Conservation (phyloP, 2,329 filamentous ascomycete species). For the Cordyceps cicadae region DNA sequence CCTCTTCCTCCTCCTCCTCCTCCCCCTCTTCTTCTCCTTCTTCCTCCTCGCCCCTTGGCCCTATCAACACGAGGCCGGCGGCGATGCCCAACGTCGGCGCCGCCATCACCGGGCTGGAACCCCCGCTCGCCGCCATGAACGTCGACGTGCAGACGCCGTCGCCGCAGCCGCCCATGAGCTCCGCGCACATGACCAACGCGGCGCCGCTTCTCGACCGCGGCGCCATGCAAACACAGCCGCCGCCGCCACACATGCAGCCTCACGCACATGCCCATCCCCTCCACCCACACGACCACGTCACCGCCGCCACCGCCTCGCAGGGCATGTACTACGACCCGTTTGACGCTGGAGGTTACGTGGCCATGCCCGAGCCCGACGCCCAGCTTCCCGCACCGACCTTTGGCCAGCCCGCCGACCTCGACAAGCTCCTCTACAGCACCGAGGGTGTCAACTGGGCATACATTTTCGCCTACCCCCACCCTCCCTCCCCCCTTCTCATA, state of each 20-base stretch:
- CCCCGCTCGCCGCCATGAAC: slow-evolving; percentile 5
- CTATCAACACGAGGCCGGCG: not conserved
- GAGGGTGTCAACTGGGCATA: slow-evolving; percentile 33
- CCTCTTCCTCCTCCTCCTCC: too few species aligned
- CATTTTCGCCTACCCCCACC: not conserved
- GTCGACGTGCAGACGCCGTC: not conserved
- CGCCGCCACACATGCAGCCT: not conserved
- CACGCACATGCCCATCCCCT: not conserved
- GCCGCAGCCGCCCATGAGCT: not conserved
- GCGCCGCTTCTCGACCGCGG: not conserved
- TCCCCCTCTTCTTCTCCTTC: not conserved
- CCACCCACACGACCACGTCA: not conserved
- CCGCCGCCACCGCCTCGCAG: slow-evolving; percentile 15
- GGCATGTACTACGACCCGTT: not conserved
- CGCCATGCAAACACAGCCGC: not conserved
- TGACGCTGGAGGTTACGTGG: slow-evolving; percentile 11
- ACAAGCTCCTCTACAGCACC: slow-evolving; percentile 27
- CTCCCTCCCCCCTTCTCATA: not conserved
- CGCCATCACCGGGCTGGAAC: not conserved
- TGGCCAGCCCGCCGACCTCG: slow-evolving; percentile 27
- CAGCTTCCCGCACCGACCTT: slow-evolving; percentile 20
- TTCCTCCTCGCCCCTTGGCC: not conserved
- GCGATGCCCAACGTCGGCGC: not conserved
- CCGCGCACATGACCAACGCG: not conserved
- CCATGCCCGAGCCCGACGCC: slow-evolving; percentile 12